Base-by-base conservation (phyloP, 1,284 basidiomycete genomes). In the Somion occarium region DNA sequence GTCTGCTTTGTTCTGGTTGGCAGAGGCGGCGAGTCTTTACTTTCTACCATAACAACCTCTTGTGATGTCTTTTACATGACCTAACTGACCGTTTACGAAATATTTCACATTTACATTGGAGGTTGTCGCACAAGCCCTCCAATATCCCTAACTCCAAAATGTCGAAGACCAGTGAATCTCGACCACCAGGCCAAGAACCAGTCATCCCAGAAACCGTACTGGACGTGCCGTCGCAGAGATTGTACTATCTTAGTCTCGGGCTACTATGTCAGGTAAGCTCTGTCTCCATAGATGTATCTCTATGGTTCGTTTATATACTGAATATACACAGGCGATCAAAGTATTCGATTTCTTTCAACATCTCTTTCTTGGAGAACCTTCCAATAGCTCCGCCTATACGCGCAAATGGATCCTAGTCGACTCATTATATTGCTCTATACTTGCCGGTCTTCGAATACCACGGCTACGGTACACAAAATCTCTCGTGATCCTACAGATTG, bases 341-440 rank as follows among this genome's bases (percentile, higher is more conserved):
- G 51, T 79, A 3, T 66, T 83, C 42, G 82, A 90, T 62, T 74
- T 86, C 48, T 54, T 83, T 5, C 74, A 69, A 60, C 79, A 74
- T 58, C 65, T 80, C 51, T 68, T 79, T 19, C 67, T 71, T 24
- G 71, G 73, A 49, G 71, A 71, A 51, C 60, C 63, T 67, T 56
- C 50, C 56, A 65, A 69, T 49, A 62, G 61, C 30, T 18, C 37
- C 51, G 53, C 45, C 48, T 59, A 55, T 66, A 71, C 58, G 75
- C 76, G 65, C 58, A 91, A 89, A 69, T 92, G 90, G 90, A 68
- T 88, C 23, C 59, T 82, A 23, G 69, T 83, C 56, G 89, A 93
- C 69, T 71, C 82, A 51, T 62, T 75, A 19, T 87, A 80, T 61
- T 79, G 86, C 60, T 60, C 75, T 1, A 56, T 76, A 22, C 78